Conservation (phyloP, 345 rosid species). For the Populus simonii region DNA sequence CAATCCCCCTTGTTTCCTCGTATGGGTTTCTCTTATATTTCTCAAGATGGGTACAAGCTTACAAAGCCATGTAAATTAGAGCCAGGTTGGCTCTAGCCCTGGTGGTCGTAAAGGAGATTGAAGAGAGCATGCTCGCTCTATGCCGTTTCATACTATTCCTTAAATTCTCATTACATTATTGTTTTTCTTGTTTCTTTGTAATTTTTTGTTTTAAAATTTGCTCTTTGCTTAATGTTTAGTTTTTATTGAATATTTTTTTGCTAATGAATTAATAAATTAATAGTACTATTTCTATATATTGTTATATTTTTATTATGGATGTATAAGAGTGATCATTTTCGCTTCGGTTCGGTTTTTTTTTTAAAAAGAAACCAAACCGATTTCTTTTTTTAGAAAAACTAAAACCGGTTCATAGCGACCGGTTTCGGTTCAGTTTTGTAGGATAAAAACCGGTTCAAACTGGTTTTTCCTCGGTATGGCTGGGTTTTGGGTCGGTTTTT, state of each 20-base stretch:
- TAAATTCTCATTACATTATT: not conserved
- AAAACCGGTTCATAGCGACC: no score
- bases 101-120: slow-evolving; percentile 80
- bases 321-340: not conserved
- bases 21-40: slow-evolving; percentile 16
- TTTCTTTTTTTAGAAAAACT: no score
- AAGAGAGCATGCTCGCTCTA: slow-evolving; percentile 94
- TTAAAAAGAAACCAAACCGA: no score
- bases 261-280: not conserved
- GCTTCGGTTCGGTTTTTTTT: no score
- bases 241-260: not conserved
- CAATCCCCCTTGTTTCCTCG: not conserved
- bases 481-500: no score
- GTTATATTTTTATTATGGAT: not conserved
- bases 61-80: slow-evolving; percentile 92
- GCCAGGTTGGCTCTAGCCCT: slow-evolving; percentile 80
- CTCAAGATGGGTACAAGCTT: slow-evolving; percentile 88
- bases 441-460: no score
- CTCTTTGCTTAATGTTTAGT: not conserved
- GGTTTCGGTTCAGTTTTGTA: no score
- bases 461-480: no score
- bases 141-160: slow-evolving; percentile 57
- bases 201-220: not conserved
- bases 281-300: not conserved
- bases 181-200: no score